Evolutionary conservation across 2,329 filamentous ascomycete species (phyloP), one percentile per base, ranked within the genome.

Genomic region (Phaeosphaeria sp.): DNA sequence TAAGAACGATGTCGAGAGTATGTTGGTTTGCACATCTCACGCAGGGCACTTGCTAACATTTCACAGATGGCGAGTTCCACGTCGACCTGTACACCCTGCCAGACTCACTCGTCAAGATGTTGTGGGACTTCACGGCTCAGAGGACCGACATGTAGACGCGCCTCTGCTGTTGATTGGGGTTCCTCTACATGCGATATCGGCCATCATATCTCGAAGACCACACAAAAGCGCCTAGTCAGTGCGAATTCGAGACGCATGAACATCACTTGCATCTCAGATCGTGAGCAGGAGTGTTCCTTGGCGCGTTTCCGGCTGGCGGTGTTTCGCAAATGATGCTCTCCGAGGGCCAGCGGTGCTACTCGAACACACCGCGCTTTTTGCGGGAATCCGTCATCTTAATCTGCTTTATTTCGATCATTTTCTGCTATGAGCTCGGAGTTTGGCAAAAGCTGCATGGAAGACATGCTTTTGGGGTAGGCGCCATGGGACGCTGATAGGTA

Each of bases 71-170:
- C 72, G 95, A 99, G 80, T 99, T 99, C 81, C 95, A 97, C 60
- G 94, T 99, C 68, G 95, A 99, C 74, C 85, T 99, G 57, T 98
- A 97, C 81, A 98, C 95, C n/a, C 87, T 99, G 64, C 93, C 95
- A 0, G 95, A 98, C 65, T 80, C 82, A 25, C 84, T 98, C 39
- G 90, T 95, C 75, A 96, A 95, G 79, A 93, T 92, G 87, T 88
- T 99, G 59, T 98, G 94, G 94, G 94, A 97, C 60, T 96, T 95
- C 75, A 87, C 87, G 43, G 63, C 73, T 17, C 61, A 62, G 17
- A 75, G 73, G 65, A 68, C 64, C 17, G 70, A 76, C 10, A 62
- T 76, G 64, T 77, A 75, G 62, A 54, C 52, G 41, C 41, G 20
- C 27, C 43, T 20, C 20, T 10, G 20, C 39, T 41, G 30, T 41